phyloP scores from a whole-genome alignment of 257 asterid genomes.

The Nicotiana knightiana region DNA sequence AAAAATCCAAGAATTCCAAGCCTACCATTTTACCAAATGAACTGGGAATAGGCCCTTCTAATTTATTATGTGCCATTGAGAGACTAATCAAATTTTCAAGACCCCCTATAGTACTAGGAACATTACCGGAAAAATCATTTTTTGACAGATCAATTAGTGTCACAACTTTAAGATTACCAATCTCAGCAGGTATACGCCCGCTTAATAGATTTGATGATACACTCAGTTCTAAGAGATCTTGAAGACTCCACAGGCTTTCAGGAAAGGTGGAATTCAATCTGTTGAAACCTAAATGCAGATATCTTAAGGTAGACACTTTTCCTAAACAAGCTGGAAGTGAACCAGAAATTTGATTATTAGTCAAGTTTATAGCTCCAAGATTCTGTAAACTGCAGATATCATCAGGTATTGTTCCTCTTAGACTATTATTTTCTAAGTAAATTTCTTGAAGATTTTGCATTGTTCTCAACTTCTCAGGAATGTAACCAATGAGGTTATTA shows the following conservation, averaged over 20 bases:
- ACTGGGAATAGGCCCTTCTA: constrained; percentile 7
- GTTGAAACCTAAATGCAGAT: constrained; percentile 3
- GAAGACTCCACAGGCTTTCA: constrained; percentile 1
- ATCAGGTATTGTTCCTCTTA: neutral
- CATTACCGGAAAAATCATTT: neutral
- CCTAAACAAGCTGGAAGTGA: constrained; percentile 16
- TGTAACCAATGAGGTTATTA: neutral
- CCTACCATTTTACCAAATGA: neutral
- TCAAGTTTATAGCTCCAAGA: neutral
- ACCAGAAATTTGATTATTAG: neutral
- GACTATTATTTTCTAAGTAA: neutral
- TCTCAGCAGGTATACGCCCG: neutral
- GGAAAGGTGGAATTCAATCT: constrained; percentile 12
- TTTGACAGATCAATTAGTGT: neutral
- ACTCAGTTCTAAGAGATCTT: neutral
- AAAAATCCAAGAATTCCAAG: neutral
- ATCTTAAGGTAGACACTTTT: neutral
- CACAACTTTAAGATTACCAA: neutral
- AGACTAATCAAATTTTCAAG: neutral
- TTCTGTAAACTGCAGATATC: neutral
- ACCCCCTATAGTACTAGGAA: neutral
- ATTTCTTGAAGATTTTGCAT: neutral
- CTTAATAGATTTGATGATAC: neutral
- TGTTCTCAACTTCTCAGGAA: neutral
- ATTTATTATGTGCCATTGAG: neutral